A percentile compares a stretch with the other conserved stretches of the same genome.
phyloP scores from a whole-genome alignment of 305 asterid genomes.

The Solanum hybrid region DNA sequence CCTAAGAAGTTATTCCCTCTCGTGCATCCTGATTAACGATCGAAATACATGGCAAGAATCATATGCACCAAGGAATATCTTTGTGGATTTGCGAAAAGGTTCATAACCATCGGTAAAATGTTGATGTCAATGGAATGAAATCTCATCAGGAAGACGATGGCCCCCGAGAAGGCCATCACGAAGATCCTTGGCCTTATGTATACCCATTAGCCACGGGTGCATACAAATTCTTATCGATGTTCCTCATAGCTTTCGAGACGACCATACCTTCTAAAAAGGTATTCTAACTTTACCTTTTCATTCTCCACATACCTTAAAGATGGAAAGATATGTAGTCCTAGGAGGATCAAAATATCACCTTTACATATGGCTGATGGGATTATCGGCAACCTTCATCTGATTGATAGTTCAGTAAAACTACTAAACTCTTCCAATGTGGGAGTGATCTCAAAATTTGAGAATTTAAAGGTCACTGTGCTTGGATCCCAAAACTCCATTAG shows the following conservation, averaged over 20 bases:
- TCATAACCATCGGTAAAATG: neutral
- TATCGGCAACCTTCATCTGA: neutral
- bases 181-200: neutral
- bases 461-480: neutral
- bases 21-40: neutral
- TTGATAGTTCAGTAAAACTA: neutral
- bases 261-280: neutral
- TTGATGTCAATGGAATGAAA: neutral
- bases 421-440: neutral
- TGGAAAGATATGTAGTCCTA: neutral
- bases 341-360: neutral
- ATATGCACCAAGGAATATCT: neutral
- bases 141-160: neutral
- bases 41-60: neutral
- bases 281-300: neutral
- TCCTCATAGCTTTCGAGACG: neutral
- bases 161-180: neutral
- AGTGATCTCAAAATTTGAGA: neutral
- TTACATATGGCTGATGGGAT: neutral
- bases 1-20: neutral
- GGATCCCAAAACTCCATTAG: neutral
- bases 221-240: neutral
- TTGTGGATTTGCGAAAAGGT: neutral
- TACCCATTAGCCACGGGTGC: neutral
- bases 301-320: neutral